phyloP scores from a whole-genome alignment of 805 yeast species.

The Debaryomyces maramus region DNA sequence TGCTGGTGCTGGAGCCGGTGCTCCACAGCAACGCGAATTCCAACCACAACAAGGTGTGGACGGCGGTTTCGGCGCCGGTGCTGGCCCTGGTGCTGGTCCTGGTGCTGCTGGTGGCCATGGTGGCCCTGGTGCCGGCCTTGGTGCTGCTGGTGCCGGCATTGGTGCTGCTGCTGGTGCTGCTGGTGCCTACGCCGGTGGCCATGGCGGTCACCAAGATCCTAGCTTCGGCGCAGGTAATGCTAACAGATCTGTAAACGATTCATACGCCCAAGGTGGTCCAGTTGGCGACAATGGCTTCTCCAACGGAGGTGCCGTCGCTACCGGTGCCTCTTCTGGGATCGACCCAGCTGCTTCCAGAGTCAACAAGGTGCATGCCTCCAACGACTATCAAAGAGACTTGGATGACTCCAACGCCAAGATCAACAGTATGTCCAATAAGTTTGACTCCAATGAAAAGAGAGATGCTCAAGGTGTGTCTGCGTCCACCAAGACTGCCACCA shows the following conservation, averaged over 20 bases:
- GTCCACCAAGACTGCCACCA: slow-evolving; percentile 9
- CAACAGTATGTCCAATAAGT: slow-evolving; percentile 43
- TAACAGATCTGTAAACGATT: slow-evolving; percentile 13
- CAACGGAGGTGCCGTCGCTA: slow-evolving; percentile 20
- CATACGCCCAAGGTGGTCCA: not conserved
- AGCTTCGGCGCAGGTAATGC: not conserved
- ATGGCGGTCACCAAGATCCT: not conserved
- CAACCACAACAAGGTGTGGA: not conserved
- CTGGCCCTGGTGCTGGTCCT: slow-evolving; percentile 16
- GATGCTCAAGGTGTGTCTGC: slow-evolving; percentile 15
- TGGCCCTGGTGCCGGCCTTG: slow-evolving; percentile 2
- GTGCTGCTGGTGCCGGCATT: slow-evolving; percentile 3
- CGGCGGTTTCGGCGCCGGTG: slow-evolving; percentile 3
- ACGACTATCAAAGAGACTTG: slow-evolving; percentile 31
- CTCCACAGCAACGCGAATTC: slow-evolving; percentile 7
- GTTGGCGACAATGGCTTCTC: slow-evolving; percentile 8
- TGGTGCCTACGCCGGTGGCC: not conserved
- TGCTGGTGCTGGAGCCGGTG: slow-evolving; percentile 4
- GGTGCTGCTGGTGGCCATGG: slow-evolving; percentile 18
- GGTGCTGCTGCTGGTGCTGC: not conserved
- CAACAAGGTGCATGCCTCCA: slow-evolving; percentile 6
- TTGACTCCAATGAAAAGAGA: slow-evolving; percentile 41
- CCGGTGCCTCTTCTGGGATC: slow-evolving; percentile 18
- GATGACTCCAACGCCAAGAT: slow-evolving; percentile 43
- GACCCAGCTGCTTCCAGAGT: slow-evolving; percentile 14